Evolutionary conservation across 257 asterid species (phyloP).

Genomic region (Leptodermis oblonga): DNA sequence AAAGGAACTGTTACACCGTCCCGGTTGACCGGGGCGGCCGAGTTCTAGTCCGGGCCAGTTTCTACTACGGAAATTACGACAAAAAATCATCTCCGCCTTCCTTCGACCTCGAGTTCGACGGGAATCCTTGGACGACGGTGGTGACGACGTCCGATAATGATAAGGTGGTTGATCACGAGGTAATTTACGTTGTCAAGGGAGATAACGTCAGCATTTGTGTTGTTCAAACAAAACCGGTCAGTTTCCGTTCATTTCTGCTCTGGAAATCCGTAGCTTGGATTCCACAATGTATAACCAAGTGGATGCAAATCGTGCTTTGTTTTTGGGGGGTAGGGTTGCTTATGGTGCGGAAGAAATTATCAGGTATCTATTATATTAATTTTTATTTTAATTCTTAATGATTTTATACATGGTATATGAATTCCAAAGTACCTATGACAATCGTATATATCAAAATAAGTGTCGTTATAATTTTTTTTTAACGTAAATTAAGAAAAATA

Average conservation of each 20-base stretch:
- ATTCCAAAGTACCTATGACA: too few species aligned
- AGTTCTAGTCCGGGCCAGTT: conserved; percentile 50
- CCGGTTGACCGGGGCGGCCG: conserved; percentile 22
- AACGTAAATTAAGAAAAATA: too few species aligned
- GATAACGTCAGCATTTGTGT: conserved; percentile 42
- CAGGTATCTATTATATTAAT: too few species aligned
- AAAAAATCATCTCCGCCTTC: conserved; percentile 45
- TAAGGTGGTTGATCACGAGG: conserved; percentile 30
- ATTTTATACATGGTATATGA: too few species aligned
- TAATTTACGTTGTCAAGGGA: conserved; percentile 30
- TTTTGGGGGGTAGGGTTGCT: conserved; percentile 36
- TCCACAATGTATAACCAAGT: conserved; percentile 32
- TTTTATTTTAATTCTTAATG: too few species aligned
- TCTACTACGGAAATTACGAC: conserved; percentile 69
- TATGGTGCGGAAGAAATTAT: conserved; percentile 44
- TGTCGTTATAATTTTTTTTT: too few species aligned
- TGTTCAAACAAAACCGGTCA: conserved; percentile 39
- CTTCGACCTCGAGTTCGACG: conserved; percentile 52
- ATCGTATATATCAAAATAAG: too few species aligned
- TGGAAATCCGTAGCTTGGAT: conserved; percentile 55
- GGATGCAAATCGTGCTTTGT: conserved; percentile 26
- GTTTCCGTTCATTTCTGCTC: conserved; percentile 57
- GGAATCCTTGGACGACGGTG: conserved; percentile 47
- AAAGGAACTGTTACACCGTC: conserved; percentile 46
- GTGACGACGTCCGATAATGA: conserved; percentile 20